Percentiles rank a stretch among this genome's conserved stretches.
phyloP scores from a whole-genome alignment of 2,329 filamentous ascomycete genomes.

The Lizonia empirigonia region DNA sequence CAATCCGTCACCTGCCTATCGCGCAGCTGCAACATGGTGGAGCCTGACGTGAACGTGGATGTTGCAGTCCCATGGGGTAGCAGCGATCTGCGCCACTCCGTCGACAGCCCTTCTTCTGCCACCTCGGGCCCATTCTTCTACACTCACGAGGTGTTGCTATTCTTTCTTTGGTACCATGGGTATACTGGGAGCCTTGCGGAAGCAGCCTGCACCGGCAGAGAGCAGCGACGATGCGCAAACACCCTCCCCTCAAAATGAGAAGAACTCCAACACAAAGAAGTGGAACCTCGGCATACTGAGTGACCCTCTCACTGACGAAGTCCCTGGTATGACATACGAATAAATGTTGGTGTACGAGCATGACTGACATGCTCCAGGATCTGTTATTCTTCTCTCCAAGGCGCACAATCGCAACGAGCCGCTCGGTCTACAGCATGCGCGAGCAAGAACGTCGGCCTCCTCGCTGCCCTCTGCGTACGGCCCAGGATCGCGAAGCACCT shows the following conservation, averaged over 20 bases:
- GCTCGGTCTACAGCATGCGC: constrained; percentile 65
- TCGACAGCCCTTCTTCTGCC: constrained; percentile 1
- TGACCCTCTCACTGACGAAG: constrained; percentile 79
- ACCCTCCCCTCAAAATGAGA: constrained; percentile 10
- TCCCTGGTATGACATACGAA: constrained; percentile 69
- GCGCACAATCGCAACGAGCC: constrained; percentile 65
- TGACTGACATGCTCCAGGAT: constrained; percentile 51
- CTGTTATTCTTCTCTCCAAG: constrained; percentile 64
- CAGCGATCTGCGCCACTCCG: not conserved
- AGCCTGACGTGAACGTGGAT: constrained; percentile 4
- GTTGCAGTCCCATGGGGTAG: constrained; percentile 11
- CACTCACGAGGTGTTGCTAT: not conserved
- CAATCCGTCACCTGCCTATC: constrained; percentile 28
- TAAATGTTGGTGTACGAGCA: not conserved
- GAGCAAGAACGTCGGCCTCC: constrained; percentile 63
- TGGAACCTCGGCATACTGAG: constrained; percentile 81
- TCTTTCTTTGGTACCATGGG: constrained; percentile 21
- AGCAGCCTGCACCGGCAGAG: constrained; percentile 15
- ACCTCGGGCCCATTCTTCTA: not conserved
- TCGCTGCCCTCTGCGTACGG: constrained; percentile 51
- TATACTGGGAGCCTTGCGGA: constrained; percentile 25
- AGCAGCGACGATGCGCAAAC: constrained; percentile 2
- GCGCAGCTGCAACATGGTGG: constrained; percentile 21
- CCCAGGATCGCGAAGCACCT: constrained; percentile 23
- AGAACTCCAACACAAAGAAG: constrained; percentile 17